Base-by-base conservation (phyloP, 2,329 filamentous ascomycete species). In the Botryotinia calthae region DNA sequence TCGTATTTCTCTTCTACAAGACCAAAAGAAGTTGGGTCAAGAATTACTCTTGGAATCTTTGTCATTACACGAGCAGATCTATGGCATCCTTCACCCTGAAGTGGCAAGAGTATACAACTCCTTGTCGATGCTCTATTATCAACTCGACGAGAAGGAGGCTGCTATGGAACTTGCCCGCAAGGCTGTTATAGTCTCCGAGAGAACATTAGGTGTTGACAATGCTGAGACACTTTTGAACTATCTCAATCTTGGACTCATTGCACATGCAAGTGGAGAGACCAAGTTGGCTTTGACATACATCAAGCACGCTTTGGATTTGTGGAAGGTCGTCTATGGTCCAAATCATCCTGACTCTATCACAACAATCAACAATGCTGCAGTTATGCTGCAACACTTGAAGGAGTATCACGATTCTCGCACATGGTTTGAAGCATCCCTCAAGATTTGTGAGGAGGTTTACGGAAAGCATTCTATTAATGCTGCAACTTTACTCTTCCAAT, bases 331-430 rank as follows among this genome's bases (percentile, higher is more conserved):
- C 79, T 99, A 98, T 81, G 96, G 96, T 46, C 86, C 91, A 44
- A 92, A 94, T 79, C 96, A 99, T 83, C 96, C 96, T 4, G 96
- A 99, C 84, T 97, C 94, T 14, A 98, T 99, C 83, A 99, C 97
- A 14, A 98, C 96, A 25, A 92, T 98, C 83, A 99, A 98, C 88
- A 99, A 99, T 80, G 95, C 94, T 31, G 96, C 96, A 12, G 96
- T 99, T 74, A 99, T 99, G 96, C 89, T 99, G 73, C 96, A 99
- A 83, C 91, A 94, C 72, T 88, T 98, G 78, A 97, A 98, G 86
- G 91, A 93, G 74, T 99, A 97, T 85, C 91, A 95, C 79, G 94
- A 97, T 83, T 98, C 95, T 63, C 91, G 96, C 69, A 87, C 95
- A 75, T 99, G 96, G 96, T 99, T 99, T 81, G 96, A 98, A 83